Evolutionary conservation across 257 asterid genomes (phyloP).

Genomic region (Osmanthus fragrans): DNA sequence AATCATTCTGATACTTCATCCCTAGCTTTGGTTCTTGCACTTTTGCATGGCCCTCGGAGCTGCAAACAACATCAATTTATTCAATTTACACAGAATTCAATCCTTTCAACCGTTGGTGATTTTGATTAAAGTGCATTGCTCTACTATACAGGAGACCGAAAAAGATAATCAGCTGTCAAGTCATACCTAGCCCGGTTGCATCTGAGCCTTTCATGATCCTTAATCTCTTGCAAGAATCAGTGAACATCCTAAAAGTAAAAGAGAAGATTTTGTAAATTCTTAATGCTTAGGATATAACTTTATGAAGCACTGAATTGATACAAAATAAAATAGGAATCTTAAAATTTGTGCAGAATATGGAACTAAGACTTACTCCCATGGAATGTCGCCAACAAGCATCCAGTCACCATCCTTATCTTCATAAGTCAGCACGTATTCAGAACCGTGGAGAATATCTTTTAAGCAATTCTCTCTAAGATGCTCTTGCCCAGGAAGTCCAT

Average conservation of each 20-base stretch:
- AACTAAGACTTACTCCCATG: slow-evolving; percentile 69
- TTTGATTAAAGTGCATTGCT: neutral
- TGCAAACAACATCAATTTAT: slow-evolving; percentile 29
- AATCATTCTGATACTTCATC: neutral
- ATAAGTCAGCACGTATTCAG: slow-evolving; percentile 71
- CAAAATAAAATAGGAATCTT: neutral
- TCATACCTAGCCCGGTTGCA: slow-evolving; percentile 80
- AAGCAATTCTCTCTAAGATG: slow-evolving; percentile 54
- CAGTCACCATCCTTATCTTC: slow-evolving; percentile 82
- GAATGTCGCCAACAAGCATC: slow-evolving; percentile 96
- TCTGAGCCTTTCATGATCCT: slow-evolving; percentile 92
- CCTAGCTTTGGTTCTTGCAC: slow-evolving; percentile 57
- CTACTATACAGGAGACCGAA: too few species aligned
- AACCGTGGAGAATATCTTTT: slow-evolving; percentile 65
- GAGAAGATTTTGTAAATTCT: neutral
- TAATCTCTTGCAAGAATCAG: slow-evolving; percentile 73
- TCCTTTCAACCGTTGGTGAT: neutral
- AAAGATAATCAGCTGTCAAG: neutral
- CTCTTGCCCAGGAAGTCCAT: slow-evolving; percentile 50
- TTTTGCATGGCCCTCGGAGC: slow-evolving; percentile 82
- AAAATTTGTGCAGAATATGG: neutral
- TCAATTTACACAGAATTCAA: neutral
- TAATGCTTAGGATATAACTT: neutral
- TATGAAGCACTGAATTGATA: neutral
- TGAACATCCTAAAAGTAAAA: slow-evolving; percentile 66